Conservation (phyloP, 345 rosid genomes). For the Populus nigra region DNA sequence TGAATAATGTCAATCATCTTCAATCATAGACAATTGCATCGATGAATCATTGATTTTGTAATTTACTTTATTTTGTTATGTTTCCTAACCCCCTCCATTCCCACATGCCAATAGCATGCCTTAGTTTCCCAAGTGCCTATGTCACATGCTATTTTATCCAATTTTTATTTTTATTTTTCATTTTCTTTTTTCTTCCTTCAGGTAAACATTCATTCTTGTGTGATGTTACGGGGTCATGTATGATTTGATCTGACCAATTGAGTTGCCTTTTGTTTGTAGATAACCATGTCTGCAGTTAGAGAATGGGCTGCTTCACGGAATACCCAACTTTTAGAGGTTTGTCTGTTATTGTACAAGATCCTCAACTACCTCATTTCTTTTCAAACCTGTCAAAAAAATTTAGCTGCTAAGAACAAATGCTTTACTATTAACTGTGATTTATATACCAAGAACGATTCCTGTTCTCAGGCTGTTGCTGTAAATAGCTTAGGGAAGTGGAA, state of each 20-base stretch:
- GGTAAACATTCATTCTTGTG: too few relatives aligned
- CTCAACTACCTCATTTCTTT: background rate
- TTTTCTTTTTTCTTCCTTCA: background rate
- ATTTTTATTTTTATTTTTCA: background rate
- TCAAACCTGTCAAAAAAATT: background rate
- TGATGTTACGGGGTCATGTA: too few relatives aligned
- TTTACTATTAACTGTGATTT: background rate
- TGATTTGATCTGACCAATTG: constrained; percentile 9
- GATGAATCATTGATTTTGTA: background rate
- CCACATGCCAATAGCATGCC: background rate
- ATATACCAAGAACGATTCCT: background rate
- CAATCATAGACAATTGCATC: background rate
- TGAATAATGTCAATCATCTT: background rate
- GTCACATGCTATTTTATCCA: background rate
- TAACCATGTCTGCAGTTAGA: constrained; percentile 97
- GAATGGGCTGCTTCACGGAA: constrained; percentile 99
- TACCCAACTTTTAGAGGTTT: constrained; percentile 74
- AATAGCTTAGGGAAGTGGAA: constrained; percentile 98
- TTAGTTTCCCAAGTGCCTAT: background rate
- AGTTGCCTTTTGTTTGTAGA: constrained; percentile 45
- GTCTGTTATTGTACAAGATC: constrained; percentile 7
- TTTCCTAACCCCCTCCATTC: background rate
- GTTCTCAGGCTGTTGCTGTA: constrained; percentile 87
- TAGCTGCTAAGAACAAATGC: background rate
- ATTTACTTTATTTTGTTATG: background rate